Base-by-base conservation (phyloP, 192 early-diverging fungal genomes). In the Entomortierella beljakovae region DNA sequence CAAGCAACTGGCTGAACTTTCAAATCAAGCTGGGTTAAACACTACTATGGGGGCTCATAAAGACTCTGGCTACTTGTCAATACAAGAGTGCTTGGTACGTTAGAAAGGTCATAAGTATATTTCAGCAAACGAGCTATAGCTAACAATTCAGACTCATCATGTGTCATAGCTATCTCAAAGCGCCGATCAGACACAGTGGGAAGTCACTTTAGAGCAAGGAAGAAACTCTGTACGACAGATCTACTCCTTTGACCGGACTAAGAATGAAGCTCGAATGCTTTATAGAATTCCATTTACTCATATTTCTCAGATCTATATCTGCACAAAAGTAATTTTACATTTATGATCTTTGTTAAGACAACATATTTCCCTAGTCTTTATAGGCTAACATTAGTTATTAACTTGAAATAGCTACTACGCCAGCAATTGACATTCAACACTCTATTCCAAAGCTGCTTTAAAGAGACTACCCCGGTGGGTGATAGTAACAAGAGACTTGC, bases 401-500 rank as follows among this genome's bases (percentile, higher is more conserved):
- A 22, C 6, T 4, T 23, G 2, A 48, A 70, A 6, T 53, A 71
- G 81, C 43, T 70, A 28, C 63, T 87, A 2, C 83, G 85, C 1
- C 81, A 81, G 20, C 85, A 87, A 56, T 20, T 85, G 56, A 46
- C 62, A 5, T 87, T 84, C 68, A 84, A 87, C 37, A 38, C 83
- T 0, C 53, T 87, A 0, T 80, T 87, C 49, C 81, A 79, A 29
- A 83, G 82, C 46, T 85, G 83, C n/a, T 87, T 87, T 61, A 85
- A 83, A 34, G 71, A 77, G 26, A 67, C 73, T 8, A 46, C 46
- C 4, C 26, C 56, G 1, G 48, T 40, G 16, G 52, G 50, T 28
- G 69, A 63, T 10, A 67, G 23, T 23, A 64, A 46, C 9, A 64
- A 62, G 37, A 51, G 57, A 26, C n/a, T 64, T 3, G 62, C 46